These are phyloP conservation scores for Plasmodium reichenowi DNA, from an alignment of 169 alveolate species.

Conservation along the genomic window DNA sequence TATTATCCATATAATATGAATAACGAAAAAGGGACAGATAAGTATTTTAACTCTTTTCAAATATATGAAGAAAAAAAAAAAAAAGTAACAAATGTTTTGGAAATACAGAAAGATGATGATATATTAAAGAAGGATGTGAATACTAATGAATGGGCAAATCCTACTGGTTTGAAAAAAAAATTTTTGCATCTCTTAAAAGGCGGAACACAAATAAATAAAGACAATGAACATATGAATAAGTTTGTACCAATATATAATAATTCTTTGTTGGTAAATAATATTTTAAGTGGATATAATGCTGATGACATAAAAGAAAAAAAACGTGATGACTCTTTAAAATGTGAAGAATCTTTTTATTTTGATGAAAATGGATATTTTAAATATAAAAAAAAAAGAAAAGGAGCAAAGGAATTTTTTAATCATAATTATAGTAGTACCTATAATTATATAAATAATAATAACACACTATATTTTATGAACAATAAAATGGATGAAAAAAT, in stretches of 20 bases:
- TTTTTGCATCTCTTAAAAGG: not conserved
- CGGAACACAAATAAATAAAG: not conserved
- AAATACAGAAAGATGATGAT: not conserved
- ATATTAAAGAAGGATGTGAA: not conserved
- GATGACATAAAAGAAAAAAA: not conserved
- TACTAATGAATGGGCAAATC: not conserved
- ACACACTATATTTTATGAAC: constrained; percentile 23
- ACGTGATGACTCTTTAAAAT: not conserved
- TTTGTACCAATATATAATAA: not conserved
- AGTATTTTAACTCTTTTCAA: not conserved
- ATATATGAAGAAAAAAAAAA: not conserved
- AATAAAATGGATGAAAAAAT: not conserved
- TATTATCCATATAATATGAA: not conserved
- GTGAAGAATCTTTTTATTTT: constrained; percentile 30
- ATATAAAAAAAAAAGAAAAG: constrained; percentile 13
- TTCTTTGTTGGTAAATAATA: not conserved
- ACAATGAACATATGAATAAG: not conserved
- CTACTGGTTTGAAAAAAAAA: constrained; percentile 1
- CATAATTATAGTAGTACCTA: constrained; percentile 47
- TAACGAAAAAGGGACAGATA: not conserved
- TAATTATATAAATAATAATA: constrained; percentile 9
- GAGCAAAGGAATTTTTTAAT: constrained; percentile 17
- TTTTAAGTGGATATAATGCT: no score
- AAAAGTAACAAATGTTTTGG: not conserved
- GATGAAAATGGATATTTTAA: constrained; percentile 46